Evolutionary conservation across 2,329 filamentous ascomycete species (phyloP).

Genomic region (Thielaviopsis euricoi): DNA sequence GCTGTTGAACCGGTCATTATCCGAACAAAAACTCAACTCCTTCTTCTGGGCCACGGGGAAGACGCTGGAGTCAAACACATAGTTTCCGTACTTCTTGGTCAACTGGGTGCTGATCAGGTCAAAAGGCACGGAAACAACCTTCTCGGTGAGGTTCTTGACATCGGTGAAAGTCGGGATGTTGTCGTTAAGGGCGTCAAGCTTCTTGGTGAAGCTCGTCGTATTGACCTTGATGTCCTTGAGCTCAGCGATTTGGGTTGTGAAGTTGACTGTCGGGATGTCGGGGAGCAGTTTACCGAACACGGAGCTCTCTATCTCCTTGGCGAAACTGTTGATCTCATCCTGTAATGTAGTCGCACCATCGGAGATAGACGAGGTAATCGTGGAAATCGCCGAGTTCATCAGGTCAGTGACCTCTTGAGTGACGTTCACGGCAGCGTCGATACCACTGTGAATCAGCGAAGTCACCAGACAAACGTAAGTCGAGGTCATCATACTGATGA

Average conservation of each 20-base stretch:
- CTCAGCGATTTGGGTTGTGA: constrained; percentile 45
- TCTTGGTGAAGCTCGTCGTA: constrained; percentile 48
- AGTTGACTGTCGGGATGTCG: constrained; percentile 38
- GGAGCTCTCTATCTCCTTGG: constrained; percentile 23
- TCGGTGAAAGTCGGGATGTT: constrained; percentile 71
- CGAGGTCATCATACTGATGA: constrained; percentile 78
- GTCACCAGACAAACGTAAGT: constrained; percentile 86
- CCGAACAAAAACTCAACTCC: constrained; percentile 71
- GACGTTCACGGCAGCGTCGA: constrained; percentile 46
- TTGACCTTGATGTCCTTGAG: constrained; percentile 55
- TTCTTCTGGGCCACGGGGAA: constrained; percentile 79
- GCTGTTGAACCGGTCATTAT: constrained; percentile 61
- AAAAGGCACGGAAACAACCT: constrained; percentile 63
- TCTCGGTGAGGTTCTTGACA: constrained; percentile 66
- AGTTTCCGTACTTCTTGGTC: constrained; percentile 52
- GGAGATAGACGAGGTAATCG: constrained; percentile 43
- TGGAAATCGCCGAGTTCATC: constrained; percentile 33
- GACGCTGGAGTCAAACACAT: constrained; percentile 58
- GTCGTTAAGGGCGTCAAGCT: constrained; percentile 55
- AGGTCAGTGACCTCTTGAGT: constrained; percentile 35
- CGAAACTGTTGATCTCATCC: constrained; percentile 33
- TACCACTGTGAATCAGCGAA: constrained; percentile 60
- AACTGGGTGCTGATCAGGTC: constrained; percentile 59
- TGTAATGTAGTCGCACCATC: constrained; percentile 33
- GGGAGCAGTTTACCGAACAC: constrained; percentile 34